Percentiles rank a stretch among this genome's conserved stretches.
phyloP scores from a whole-genome alignment of 1,139 yeast species.

The Zhuliangozyma parablackwelliae region DNA sequence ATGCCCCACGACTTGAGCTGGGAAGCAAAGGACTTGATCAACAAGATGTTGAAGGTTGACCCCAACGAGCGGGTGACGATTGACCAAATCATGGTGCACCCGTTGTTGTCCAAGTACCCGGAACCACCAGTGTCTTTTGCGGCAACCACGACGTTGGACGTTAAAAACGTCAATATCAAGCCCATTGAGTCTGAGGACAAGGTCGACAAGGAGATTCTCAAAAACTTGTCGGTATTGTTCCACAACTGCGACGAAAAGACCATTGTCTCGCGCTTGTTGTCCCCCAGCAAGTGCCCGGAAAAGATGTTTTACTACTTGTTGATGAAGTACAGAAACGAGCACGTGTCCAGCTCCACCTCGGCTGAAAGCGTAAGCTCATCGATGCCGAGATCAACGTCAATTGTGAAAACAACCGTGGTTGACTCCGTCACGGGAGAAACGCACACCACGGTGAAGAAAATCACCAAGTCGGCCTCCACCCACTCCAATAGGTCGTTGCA shows the following conservation, averaged over 20 bases:
- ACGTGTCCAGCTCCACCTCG: conserved; percentile 20
- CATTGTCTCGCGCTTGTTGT: conserved; percentile 56
- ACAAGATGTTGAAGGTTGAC: conserved; percentile 74
- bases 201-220: conserved; percentile 78
- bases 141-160: conserved; percentile 17
- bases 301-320: conserved; percentile 85
- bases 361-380: conserved; percentile 15
- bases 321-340: conserved; percentile 80
- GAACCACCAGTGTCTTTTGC: conserved; percentile 16
- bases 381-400: conserved; percentile 44
- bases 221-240: conserved; percentile 83
- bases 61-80: conserved; percentile 78
- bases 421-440: conserved; percentile 27
- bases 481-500: conserved; percentile 15
- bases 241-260: conserved; percentile 73
- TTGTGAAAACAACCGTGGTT: conserved; percentile 39
- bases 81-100: conserved; percentile 69
- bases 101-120: conserved; percentile 73
- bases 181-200: conserved; percentile 51
- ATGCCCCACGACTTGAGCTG: conserved; percentile 77
- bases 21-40: conserved; percentile 84
- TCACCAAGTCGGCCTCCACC: conserved; percentile 19
- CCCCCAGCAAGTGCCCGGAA: conserved; percentile 67
- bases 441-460: conserved; percentile 17
- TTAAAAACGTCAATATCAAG: conserved; percentile 32